Evolutionary conservation across 257 asterid species (phyloP).

Genomic region (Solanum pinnatisectum): DNA sequence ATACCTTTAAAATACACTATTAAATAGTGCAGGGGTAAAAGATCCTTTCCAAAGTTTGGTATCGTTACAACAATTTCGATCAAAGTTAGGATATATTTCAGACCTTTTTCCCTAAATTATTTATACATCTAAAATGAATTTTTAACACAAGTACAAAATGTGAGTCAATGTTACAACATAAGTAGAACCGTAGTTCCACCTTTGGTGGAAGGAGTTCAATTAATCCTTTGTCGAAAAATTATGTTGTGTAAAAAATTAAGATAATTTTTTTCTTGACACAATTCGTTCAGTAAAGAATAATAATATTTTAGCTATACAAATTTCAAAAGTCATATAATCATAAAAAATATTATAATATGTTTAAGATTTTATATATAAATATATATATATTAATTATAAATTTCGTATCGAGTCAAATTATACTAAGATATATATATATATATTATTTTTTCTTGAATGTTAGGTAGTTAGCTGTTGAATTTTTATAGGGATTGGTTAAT

Average conservation of each 20-base stretch:
- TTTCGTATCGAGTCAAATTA: too few relatives aligned
- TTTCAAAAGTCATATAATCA: neutral
- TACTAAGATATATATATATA: too few relatives aligned
- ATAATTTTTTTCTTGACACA: neutral
- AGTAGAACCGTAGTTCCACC: neutral
- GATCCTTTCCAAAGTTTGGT: too few relatives aligned
- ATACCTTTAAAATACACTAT: too few relatives aligned
- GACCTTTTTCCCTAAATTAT: neutral
- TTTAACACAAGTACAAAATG: neutral
- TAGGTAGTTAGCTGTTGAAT: neutral
- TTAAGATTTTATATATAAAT: too few relatives aligned
- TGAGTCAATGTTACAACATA: neutral
- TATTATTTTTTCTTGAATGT: neutral
- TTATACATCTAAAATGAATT: neutral
- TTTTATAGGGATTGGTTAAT: neutral
- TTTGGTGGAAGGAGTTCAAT: neutral
- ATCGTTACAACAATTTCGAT: too few relatives aligned
- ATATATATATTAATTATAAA: too few relatives aligned
- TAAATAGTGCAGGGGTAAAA: too few relatives aligned
- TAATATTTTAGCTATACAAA: neutral
- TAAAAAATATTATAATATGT: neutral
- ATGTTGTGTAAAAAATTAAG: neutral
- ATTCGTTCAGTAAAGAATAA: too few relatives aligned
- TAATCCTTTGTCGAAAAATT: neutral
- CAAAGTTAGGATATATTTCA: too few relatives aligned